A percentile compares a stretch with the other conserved stretches of the same genome.
Evolutionary conservation across 768 basidiomycete species (phyloP).

Genomic region (Multifurca ochricompacta): DNA sequence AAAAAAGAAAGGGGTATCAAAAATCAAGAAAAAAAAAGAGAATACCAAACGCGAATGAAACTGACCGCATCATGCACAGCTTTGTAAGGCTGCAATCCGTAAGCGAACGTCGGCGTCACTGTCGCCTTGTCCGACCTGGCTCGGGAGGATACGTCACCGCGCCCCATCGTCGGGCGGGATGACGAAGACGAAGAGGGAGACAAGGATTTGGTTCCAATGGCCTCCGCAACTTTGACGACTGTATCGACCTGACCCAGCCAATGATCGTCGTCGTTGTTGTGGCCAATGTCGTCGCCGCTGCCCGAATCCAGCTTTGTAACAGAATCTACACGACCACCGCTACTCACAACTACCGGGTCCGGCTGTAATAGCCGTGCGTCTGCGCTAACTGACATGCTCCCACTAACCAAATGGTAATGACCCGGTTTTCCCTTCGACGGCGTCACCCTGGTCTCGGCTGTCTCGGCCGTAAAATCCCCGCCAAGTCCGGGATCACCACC

Average conservation of each 20-base stretch:
- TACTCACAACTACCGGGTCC: background rate
- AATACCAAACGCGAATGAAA: too few species aligned
- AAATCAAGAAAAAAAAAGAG: too few species aligned
- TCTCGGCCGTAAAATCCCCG: background rate
- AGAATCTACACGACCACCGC: background rate
- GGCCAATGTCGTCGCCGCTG: background rate
- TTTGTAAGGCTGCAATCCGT: conserved; percentile 46
- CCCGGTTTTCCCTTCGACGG: background rate
- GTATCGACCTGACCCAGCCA: background rate
- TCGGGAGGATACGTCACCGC: background rate
- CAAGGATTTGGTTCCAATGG: background rate
- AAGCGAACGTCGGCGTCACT: conserved; percentile 21
- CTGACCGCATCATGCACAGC: conserved; percentile 32
- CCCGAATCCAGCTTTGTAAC: background rate
- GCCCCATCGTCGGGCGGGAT: background rate
- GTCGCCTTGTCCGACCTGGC: background rate
- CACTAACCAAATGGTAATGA: background rate
- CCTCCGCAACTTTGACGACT: background rate
- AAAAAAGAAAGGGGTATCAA: background rate
- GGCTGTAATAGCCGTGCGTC: background rate
- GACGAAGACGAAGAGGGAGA: too few species aligned
- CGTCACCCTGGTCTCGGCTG: background rate
- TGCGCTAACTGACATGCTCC: background rate
- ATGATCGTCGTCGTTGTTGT: too few species aligned
- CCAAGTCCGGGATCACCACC: background rate